Conservation (phyloP, 2,329 filamentous ascomycete genomes). For the Cryphonectria parasitica region DNA sequence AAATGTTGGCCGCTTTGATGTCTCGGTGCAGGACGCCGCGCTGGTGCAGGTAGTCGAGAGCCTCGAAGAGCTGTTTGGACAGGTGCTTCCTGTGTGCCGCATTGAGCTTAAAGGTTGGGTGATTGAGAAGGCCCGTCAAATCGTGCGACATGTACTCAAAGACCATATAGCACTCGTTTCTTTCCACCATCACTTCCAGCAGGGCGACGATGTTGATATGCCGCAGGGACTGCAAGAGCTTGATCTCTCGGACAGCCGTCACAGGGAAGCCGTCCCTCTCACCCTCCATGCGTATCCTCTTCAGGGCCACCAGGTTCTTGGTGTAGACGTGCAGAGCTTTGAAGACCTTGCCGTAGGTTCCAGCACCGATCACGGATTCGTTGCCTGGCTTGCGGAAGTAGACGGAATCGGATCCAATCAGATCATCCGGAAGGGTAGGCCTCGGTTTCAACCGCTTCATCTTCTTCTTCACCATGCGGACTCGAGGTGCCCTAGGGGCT, state of each 20-base stretch:
- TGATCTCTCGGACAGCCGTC: slow-evolving; percentile 89
- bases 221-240: slow-evolving; percentile 82
- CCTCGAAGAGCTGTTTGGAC: slow-evolving; percentile 90
- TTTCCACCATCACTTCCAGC: slow-evolving; percentile 95
- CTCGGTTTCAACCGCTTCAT: slow-evolving; percentile 72
- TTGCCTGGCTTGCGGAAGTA: slow-evolving; percentile 97
- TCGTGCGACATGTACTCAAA: slow-evolving; percentile 98
- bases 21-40: slow-evolving; percentile 95
- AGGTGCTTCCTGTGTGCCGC: slow-evolving; percentile 89
- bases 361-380: slow-evolving; percentile 92
- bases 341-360: slow-evolving; percentile 95
- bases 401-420: slow-evolving; percentile 81
- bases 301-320: slow-evolving; percentile 79
- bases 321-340: slow-evolving; percentile 94
- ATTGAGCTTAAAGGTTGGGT: slow-evolving; percentile 87
- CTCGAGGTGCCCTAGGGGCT: slow-evolving; percentile 47
- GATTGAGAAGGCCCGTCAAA: slow-evolving; percentile 90
- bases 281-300: slow-evolving; percentile 92
- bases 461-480: slow-evolving; percentile 68
- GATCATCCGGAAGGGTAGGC: slow-evolving; percentile 71
- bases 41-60: slow-evolving; percentile 89
- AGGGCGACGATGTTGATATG: slow-evolving; percentile 83
- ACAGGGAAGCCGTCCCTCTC: slow-evolving; percentile 91
- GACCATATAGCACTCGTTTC: slow-evolving; percentile 99
- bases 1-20: slow-evolving; percentile 97